phyloP scores from a whole-genome alignment of 1,284 basidiomycete genomes.

The Cryptococcus deneoformans region DNA sequence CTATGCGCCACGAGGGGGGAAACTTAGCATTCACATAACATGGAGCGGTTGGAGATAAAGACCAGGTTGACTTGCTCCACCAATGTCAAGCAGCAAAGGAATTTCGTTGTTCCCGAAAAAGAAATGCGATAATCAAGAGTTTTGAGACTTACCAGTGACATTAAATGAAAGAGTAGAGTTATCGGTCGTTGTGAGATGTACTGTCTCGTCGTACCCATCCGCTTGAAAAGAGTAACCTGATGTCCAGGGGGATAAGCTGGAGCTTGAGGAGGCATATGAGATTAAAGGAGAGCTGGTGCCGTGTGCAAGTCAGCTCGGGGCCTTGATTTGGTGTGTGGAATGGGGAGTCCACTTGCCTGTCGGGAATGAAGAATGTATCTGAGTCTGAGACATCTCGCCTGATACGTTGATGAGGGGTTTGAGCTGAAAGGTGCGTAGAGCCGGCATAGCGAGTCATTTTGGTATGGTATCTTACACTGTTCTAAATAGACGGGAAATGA shows the following conservation, averaged over 20 bases:
- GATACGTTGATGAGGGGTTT: too few species aligned
- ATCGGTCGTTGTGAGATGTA: slow-evolving; percentile 21
- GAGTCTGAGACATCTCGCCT: slow-evolving; percentile 1
- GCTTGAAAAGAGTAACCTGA: slow-evolving; percentile 27
- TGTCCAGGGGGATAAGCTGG: slow-evolving; percentile 20
- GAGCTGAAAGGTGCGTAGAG: too few species aligned
- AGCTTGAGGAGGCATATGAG: slow-evolving; percentile 10
- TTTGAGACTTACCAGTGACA: slow-evolving; percentile 22
- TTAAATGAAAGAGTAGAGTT: slow-evolving; percentile 27
- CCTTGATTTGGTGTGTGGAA: neutral
- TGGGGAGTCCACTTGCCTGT: slow-evolving; percentile 11
- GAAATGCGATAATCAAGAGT: neutral
- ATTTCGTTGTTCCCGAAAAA: neutral
- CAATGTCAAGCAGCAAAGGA: neutral
- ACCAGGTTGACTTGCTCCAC: neutral
- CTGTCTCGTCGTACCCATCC: slow-evolving; percentile 33
- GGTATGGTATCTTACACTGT: too few species aligned
- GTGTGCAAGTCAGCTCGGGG: neutral
- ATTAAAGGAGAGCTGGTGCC: slow-evolving; percentile 22
- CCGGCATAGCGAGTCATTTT: too few species aligned
- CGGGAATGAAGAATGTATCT: slow-evolving; percentile 18
- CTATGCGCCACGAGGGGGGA: slow-evolving; percentile 6
- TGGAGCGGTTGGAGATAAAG: too few species aligned
- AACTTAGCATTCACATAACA: too few species aligned
- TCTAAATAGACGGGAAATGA: too few species aligned